Percentiles rank a stretch among this genome's conserved stretches.
Evolutionary conservation across 2,329 filamentous ascomycete genomes (phyloP).

Genomic region (Neobulgaria alba): DNA sequence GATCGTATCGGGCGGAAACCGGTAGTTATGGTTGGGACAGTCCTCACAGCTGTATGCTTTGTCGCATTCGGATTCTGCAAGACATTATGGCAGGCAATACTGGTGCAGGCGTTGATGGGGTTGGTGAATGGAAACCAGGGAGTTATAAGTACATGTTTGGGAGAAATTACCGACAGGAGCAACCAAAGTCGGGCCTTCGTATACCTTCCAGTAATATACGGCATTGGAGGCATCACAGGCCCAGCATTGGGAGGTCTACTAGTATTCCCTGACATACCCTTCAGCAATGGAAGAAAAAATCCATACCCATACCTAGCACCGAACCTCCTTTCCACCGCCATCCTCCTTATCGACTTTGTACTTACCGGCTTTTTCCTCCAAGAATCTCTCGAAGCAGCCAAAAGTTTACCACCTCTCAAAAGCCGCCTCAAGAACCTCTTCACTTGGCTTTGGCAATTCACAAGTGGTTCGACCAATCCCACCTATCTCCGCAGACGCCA

Average conservation of each 20-base stretch:
- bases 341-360: conserved; percentile 65
- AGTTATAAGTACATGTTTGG: conserved; percentile 85
- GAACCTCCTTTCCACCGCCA: conserved; percentile 66
- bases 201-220: conserved; percentile 93
- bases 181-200: conserved; percentile 93
- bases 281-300: conserved; percentile 41
- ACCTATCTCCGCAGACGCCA: conserved; percentile 43
- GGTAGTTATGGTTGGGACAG: conserved; percentile 71
- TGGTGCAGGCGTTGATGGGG: conserved; percentile 86
- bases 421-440: conserved; percentile 52
- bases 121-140: conserved; percentile 91
- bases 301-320: conserved; percentile 77
- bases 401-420: conserved; percentile 50
- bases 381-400: conserved; percentile 69
- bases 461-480: conserved; percentile 44
- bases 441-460: conserved; percentile 62
- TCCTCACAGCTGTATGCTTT: conserved; percentile 76
- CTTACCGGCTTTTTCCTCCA: conserved; percentile 74
- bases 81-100: conserved; percentile 72
- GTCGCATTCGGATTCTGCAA: conserved; percentile 78
- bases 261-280: conserved; percentile 48
- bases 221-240: conserved; percentile 85
- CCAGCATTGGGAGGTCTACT: conserved; percentile 84
- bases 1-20: conserved; percentile 76
- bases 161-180: conserved; percentile 88